These are phyloP conservation scores for Anaeromyces robustus DNA, from an alignment of 192 early-diverging fungal genomes.

Conservation along the genomic window DNA sequence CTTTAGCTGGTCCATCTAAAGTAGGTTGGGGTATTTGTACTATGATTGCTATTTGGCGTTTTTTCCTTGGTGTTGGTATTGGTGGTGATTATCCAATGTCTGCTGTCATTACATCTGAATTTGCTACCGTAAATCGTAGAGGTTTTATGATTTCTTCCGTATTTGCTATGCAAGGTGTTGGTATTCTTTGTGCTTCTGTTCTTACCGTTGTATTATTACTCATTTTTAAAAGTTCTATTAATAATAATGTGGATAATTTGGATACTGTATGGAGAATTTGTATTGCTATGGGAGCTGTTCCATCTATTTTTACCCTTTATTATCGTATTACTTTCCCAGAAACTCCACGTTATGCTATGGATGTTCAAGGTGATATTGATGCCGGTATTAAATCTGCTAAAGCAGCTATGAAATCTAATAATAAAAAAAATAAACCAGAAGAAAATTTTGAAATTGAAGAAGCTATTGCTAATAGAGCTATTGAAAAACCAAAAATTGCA, in stretches of 20 bases:
- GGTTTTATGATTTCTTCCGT: constrained; percentile 57
- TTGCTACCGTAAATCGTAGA: constrained; percentile 57
- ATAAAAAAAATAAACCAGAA: neutral
- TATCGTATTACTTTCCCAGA: constrained; percentile 86
- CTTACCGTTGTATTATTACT: neutral
- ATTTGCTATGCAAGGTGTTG: neutral
- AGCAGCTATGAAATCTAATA: neutral
- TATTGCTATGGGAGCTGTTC: constrained; percentile 70
- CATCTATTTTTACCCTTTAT: constrained; percentile 70
- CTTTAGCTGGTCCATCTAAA: neutral
- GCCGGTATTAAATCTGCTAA: constrained; percentile 1
- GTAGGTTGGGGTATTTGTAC: constrained; percentile 25
- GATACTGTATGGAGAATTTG: constrained; percentile 89
- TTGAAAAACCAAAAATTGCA: constrained; percentile 19
- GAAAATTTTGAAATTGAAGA: neutral
- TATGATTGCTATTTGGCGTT: constrained; percentile 74
- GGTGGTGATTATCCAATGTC: constrained; percentile 94
- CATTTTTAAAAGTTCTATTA: neutral
- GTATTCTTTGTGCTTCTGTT: neutral
- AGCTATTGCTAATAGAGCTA: constrained; percentile 17
- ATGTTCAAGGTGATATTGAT: constrained; percentile 56
- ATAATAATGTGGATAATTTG: constrained; percentile 21
- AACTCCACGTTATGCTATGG: constrained; percentile 72
- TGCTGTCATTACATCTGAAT: constrained; percentile 86
- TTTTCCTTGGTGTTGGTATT: constrained; percentile 82